phyloP scores from a whole-genome alignment of 2,329 filamentous ascomycete genomes.

The Hymenoscyphus scutula region DNA sequence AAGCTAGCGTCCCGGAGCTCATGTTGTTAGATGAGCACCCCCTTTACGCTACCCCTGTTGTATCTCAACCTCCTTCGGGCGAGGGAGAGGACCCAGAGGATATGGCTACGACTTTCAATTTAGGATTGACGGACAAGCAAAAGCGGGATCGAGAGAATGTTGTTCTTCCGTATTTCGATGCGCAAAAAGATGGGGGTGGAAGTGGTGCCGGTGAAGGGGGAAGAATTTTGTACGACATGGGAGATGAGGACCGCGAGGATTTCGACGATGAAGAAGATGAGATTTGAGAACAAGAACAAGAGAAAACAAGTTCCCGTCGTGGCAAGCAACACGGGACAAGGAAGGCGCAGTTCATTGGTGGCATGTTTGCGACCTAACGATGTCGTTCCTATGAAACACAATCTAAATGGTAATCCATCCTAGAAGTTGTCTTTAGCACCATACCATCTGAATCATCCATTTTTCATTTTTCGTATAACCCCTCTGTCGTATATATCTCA shows the following conservation, averaged over 20 bases:
- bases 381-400: too few species aligned
- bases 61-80: constrained; percentile 29
- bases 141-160: constrained; percentile 81
- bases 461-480: too few species aligned
- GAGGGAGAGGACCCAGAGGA: constrained; percentile 45
- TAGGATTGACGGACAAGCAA: constrained; percentile 89
- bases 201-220: constrained; percentile 76
- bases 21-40: constrained; percentile 75
- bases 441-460: too few species aligned
- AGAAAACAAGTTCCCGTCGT: background rate
- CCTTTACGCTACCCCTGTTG: constrained; percentile 54
- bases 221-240: constrained; percentile 95
- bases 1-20: constrained; percentile 13
- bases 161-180: constrained; percentile 93
- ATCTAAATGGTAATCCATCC: too few species aligned
- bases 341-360: background rate
- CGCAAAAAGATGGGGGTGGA: constrained; percentile 73
- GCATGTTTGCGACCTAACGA: too few species aligned
- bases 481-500: too few species aligned
- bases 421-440: too few species aligned
- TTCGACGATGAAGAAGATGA: constrained; percentile 82
- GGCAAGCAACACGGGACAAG: background rate
- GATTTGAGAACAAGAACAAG: constrained; percentile 27
- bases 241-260: constrained; percentile 92
- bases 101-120: constrained; percentile 75